These are phyloP conservation scores for Camelina hispida DNA, from an alignment of 345 rosid genomes.

Conservation along the genomic window DNA sequence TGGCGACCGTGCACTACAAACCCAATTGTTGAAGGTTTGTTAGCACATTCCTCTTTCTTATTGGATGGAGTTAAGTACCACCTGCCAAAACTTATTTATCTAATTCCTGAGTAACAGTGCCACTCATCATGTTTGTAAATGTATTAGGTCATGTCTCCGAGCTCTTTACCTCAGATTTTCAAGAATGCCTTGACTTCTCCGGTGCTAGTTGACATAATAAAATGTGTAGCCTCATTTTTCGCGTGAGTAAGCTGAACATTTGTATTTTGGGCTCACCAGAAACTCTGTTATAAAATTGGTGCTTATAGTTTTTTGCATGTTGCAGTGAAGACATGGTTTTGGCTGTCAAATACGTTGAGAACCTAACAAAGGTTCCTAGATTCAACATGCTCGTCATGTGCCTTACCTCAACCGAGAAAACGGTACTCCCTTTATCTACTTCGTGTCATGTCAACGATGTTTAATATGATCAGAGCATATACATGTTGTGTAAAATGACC, in stretches of 20 bases:
- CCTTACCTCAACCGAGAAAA: conserved; percentile 73
- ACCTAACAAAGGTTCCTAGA: conserved; percentile 85
- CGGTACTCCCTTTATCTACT: conserved; percentile 50
- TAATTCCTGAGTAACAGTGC: background rate
- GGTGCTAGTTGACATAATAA: conserved; percentile 68
- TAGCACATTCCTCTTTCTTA: too few relatives aligned
- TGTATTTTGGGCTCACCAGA: background rate
- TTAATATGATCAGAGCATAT: background rate
- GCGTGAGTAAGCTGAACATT: conserved; percentile 50
- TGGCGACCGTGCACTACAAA: conserved; percentile 63
- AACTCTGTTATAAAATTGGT: background rate
- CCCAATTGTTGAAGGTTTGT: conserved; percentile 75
- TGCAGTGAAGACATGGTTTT: conserved; percentile 74
- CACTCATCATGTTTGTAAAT: conserved; percentile 27
- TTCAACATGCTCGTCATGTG: conserved; percentile 77
- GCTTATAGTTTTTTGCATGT: conserved; percentile 25
- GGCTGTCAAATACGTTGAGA: conserved; percentile 72
- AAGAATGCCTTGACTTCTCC: conserved; percentile 78
- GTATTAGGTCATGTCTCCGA: conserved; percentile 69
- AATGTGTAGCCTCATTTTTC: conserved; percentile 72
- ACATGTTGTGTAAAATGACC: background rate
- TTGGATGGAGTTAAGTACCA: background rate
- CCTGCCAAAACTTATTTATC: background rate
- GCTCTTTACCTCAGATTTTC: conserved; percentile 76
- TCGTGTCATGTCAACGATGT: conserved; percentile 10